A percentile compares a stretch with the other conserved stretches of the same genome.
These are phyloP conservation scores for Knoxia roxburghii DNA, from an alignment of 257 asterid genomes.

Conservation along the genomic window DNA sequence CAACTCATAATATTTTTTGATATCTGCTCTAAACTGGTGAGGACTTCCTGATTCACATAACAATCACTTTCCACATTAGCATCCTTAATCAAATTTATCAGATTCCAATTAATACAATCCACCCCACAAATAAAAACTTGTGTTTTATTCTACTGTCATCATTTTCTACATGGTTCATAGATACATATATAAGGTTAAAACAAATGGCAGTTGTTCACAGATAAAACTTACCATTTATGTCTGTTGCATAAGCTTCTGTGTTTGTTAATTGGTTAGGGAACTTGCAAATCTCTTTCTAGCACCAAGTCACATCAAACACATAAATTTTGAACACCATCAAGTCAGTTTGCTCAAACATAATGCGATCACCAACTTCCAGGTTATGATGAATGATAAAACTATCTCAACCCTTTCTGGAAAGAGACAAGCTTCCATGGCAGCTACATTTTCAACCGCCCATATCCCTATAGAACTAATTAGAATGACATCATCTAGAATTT, in stretches of 20 bases:
- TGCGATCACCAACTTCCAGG: neutral
- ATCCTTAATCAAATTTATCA: neutral
- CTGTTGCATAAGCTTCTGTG: neutral
- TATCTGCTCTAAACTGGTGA: neutral
- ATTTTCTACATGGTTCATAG: neutral
- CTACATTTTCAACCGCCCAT: neutral
- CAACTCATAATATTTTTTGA: neutral
- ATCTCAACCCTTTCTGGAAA: neutral
- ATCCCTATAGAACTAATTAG: neutral
- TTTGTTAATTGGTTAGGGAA: neutral
- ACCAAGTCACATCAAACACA: neutral
- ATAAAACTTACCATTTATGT: neutral
- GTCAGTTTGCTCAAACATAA: constrained; percentile 5
- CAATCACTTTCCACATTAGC: too few relatives aligned
- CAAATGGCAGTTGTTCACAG: too few relatives aligned
- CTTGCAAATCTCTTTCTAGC: neutral
- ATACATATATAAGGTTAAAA: too few relatives aligned
- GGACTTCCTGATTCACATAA: too few relatives aligned
- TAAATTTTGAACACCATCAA: neutral
- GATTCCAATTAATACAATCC: neutral
- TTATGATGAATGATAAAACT: neutral
- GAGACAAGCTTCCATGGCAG: neutral
- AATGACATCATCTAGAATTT: neutral
- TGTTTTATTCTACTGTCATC: neutral
- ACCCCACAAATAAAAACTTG: neutral